Evolutionary conservation across 192 early-diverging fungal genomes (phyloP).

Genomic region (Umbelopsis sp.): DNA sequence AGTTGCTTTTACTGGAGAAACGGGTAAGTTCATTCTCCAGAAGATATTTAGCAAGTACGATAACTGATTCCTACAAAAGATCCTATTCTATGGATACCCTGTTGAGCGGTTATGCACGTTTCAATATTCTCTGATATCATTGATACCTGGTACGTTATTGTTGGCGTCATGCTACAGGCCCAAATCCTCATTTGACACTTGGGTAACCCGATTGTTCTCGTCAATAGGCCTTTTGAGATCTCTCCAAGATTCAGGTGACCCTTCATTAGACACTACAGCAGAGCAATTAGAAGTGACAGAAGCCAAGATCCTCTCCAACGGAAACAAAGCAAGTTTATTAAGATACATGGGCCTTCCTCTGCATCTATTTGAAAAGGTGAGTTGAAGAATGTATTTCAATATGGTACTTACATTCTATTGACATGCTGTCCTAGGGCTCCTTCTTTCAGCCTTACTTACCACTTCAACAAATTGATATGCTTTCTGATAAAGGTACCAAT

Average conservation of each 20-base stretch:
- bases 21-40: conserved; percentile 40
- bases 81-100: conserved; percentile 82
- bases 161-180: too few relatives aligned
- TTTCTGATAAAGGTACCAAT: conserved; percentile 62
- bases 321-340: conserved; percentile 47
- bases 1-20: conserved; percentile 76
- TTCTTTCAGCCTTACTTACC: conserved; percentile 87
- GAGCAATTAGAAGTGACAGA: conserved; percentile 17
- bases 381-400: conserved; percentile 25
- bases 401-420: background rate
- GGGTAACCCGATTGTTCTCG: too few relatives aligned
- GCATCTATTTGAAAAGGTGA: conserved; percentile 58
- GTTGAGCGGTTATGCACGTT: conserved; percentile 78
- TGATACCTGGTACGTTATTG: conserved; percentile 67
- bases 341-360: conserved; percentile 62
- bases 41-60: too few relatives aligned
- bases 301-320: conserved; percentile 36
- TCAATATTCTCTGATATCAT: conserved; percentile 75
- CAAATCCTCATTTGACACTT: too few relatives aligned
- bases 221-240: conserved; percentile 36
- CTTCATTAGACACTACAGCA: conserved; percentile 41
- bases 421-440: conserved; percentile 49
- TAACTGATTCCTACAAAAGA: conserved; percentile 34
- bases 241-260: conserved; percentile 51
- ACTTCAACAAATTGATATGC: conserved; percentile 80